Percentiles rank a stretch among this genome's conserved stretches.
phyloP scores from a whole-genome alignment of 2,329 filamentous ascomycete species.

The Fusarium sp. region DNA sequence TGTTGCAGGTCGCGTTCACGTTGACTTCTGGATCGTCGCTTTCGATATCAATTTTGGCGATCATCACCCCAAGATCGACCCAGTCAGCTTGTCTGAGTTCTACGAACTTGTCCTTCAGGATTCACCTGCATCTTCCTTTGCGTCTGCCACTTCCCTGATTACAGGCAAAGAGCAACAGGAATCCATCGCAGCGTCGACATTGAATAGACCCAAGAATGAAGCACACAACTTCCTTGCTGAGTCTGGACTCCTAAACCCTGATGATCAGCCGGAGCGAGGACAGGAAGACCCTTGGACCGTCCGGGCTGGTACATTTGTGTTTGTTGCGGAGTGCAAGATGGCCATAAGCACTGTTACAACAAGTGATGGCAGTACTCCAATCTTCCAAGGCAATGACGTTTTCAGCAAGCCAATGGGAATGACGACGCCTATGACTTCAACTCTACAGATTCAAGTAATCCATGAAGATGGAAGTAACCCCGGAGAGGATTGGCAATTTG shows the following conservation, averaged over 20 bases:
- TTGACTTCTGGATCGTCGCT: constrained; percentile 6
- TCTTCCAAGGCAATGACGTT: neutral
- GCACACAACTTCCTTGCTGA: constrained; percentile 7
- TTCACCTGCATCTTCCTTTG: neutral
- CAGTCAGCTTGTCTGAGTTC: neutral
- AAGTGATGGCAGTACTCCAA: neutral
- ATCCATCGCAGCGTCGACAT: neutral
- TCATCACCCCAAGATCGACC: neutral
- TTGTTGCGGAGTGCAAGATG: constrained; percentile 8
- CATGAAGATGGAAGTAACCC: neutral
- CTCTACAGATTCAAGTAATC: neutral
- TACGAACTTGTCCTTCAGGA: constrained; percentile 1
- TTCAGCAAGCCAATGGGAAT: constrained; percentile 5
- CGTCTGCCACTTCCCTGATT: neutral
- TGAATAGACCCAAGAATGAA: neutral
- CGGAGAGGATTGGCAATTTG: neutral
- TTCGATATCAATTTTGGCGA: constrained; percentile 6
- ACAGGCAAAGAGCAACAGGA: neutral
- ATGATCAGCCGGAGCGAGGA: neutral
- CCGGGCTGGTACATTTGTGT: neutral
- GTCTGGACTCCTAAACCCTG: neutral
- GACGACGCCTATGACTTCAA: neutral
- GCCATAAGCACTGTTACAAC: neutral
- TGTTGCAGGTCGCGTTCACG: neutral
- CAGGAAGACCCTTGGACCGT: constrained; percentile 2